Base-by-base conservation (phyloP, 2,329 filamentous ascomycete genomes). In the Monilinia vaccinii-corymbosi region DNA sequence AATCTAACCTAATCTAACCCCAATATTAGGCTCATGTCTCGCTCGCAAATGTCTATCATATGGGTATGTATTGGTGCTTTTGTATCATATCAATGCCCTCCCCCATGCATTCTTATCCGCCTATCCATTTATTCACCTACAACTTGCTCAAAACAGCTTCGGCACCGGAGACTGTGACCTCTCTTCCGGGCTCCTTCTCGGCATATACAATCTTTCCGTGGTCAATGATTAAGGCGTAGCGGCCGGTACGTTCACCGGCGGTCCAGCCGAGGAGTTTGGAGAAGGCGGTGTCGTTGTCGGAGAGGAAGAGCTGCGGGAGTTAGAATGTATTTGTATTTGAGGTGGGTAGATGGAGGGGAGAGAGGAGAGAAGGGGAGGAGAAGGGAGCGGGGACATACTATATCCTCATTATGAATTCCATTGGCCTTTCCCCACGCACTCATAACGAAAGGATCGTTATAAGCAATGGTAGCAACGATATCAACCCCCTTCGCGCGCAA, bases 401-500 rank as follows among this genome's bases (percentile, higher is more conserved):
- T 83, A 69, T 82, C 81, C 63, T 88, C 81, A 52, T 77, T 77
- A 69, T 80, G 84, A 65, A 87, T 79, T 16, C 76, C 75, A 72
- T 89, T 88, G 67, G 86, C 85, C 76, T 89, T 89, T 70, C 81
- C 81, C 84, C 84, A 87, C 36, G 84, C 85, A 71, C 80, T 83
- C 85, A 89, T 88, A 65, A 89, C 86, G 71, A 76, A 88, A 18
- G 82, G 78, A 74, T 89, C 86, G 71, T 89, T 89, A 73, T 75
- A 85, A 23, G 85, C 85, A 68, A 88, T 81, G 63, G 86, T 80
- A 45, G 83, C 84, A 58, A 89, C 80, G 50, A 85, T 69, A 71
- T 89, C 86, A 60, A 89, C 85, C 64, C 84, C 85, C 78, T 88
- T 89, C 60, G 71, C 72, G 73, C 81, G 81, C 67, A 88, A 73